A percentile compares a stretch with the other conserved stretches of the same genome.
Conservation (phyloP, 208 protist genomes). For the Trypanosoma cruzi region DNA sequence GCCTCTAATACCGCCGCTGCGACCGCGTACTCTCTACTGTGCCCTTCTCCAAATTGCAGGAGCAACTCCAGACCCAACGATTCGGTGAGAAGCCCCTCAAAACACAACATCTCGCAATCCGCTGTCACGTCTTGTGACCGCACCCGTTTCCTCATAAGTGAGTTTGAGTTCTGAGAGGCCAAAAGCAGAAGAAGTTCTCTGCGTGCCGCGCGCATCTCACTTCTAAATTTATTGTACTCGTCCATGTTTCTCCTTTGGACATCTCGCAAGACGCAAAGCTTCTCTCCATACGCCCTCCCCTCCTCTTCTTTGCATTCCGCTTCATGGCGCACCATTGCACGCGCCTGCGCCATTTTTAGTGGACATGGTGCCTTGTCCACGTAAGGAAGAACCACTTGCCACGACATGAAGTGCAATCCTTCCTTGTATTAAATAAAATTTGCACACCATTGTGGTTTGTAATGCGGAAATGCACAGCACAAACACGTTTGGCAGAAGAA, state of each 20-base stretch:
- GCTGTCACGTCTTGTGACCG: constrained; percentile 10
- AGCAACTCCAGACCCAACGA: constrained; percentile 24
- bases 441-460: background rate
- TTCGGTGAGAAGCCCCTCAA: constrained; percentile 45
- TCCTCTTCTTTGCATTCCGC: background rate
- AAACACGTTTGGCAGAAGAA: no score
- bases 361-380: constrained; percentile 9
- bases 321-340: constrained; percentile 17
- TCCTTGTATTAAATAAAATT: background rate
- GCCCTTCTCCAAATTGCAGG: background rate
- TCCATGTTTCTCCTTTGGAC: constrained; percentile 5
- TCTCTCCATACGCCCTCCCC: background rate
- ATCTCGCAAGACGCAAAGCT: constrained; percentile 1
- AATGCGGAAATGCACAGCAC: no score
- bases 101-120: constrained; percentile 32
- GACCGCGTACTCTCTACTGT: background rate
- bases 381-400: constrained; percentile 29
- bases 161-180: background rate
- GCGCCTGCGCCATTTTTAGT: constrained; percentile 6
- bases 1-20: background rate
- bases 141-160: background rate
- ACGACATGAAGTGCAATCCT: background rate
- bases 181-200: background rate
- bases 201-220: constrained; percentile 9
- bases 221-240: constrained; percentile 10